Evolutionary conservation across 2,329 filamentous ascomycete genomes (phyloP).

Genomic region (Cadophora sp.): DNA sequence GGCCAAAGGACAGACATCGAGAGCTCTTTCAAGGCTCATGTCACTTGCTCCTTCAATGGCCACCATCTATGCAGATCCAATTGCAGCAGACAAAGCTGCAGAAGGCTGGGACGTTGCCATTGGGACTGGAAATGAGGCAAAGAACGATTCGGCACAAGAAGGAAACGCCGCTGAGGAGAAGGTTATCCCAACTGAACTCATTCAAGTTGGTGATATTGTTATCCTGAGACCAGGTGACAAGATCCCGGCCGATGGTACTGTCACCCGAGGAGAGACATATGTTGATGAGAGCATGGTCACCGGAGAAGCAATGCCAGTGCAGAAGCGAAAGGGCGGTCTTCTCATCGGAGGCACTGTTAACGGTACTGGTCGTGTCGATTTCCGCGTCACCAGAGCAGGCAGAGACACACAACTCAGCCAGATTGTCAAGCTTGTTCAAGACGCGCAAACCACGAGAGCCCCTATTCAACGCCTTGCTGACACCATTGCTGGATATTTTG

Average conservation of each 20-base stretch:
- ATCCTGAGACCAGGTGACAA: slow-evolving; percentile 95
- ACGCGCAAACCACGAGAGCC: slow-evolving; percentile 91
- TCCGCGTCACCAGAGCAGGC: slow-evolving; percentile 89
- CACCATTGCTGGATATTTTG: slow-evolving; percentile 89
- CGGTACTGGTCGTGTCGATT: slow-evolving; percentile 87
- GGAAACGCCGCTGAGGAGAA: slow-evolving; percentile 79
- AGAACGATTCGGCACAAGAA: slow-evolving; percentile 50
- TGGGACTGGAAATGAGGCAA: slow-evolving; percentile 50
- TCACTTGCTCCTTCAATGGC: slow-evolving; percentile 96
- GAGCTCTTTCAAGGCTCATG: slow-evolving; percentile 92
- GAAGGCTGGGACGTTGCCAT: slow-evolving; percentile 71
- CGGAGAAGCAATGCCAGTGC: slow-evolving; percentile 93
- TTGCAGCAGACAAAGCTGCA: slow-evolving; percentile 88
- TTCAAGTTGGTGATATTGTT: slow-evolving; percentile 93
- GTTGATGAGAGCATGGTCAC: slow-evolving; percentile 99
- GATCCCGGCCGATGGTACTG: slow-evolving; percentile 88
- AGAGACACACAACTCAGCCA: slow-evolving; percentile 97
- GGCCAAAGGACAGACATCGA: slow-evolving; percentile 95
- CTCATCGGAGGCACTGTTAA: slow-evolving; percentile 97
- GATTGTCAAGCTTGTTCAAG: slow-evolving; percentile 97
- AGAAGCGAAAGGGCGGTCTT: slow-evolving; percentile 80
- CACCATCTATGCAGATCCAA: slow-evolving; percentile 93
- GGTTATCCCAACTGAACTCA: slow-evolving; percentile 89
- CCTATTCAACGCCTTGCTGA: slow-evolving; percentile 95
- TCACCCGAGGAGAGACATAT: slow-evolving; percentile 90